Conservation (phyloP, 768 basidiomycete genomes). For the Rhizopogon roseolus region DNA sequence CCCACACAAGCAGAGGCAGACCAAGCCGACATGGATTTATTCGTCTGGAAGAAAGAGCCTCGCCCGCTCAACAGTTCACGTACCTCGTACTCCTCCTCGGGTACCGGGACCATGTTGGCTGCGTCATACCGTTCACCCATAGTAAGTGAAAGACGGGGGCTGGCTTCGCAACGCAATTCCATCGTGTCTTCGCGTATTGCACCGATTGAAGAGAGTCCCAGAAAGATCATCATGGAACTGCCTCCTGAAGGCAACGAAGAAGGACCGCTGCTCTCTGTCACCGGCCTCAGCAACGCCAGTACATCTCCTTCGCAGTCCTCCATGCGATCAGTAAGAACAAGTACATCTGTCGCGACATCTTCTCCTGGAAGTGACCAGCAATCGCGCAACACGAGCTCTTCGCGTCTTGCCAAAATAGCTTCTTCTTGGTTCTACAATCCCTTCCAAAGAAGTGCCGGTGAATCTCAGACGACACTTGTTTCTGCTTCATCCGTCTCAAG, state of each 20-base stretch:
- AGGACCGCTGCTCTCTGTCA: conserved; percentile 26
- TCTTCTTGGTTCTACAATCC: conserved; percentile 79
- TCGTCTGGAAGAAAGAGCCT: conserved; percentile 43
- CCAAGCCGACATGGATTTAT: conserved; percentile 69
- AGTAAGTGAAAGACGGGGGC: conserved; percentile 34
- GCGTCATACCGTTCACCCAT: conserved; percentile 30
- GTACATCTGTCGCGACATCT: conserved; percentile 45
- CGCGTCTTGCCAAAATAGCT: conserved; percentile 53
- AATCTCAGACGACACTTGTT: conserved; percentile 56
- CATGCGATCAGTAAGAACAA: conserved; percentile 45
- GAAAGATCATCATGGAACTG: conserved; percentile 42
- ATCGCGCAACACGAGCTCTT: conserved; percentile 23
- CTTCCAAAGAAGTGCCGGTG: conserved; percentile 59
- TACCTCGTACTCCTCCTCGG: conserved; percentile 37
- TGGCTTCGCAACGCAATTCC: conserved; percentile 44
- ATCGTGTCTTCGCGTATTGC: conserved; percentile 42
- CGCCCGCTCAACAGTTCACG: conserved; percentile 26
- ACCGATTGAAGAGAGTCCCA: conserved; percentile 72
- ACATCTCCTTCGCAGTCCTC: conserved; percentile 70
- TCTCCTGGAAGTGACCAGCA: conserved; percentile 9
- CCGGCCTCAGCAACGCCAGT: conserved; percentile 51
- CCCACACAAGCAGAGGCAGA: conserved; percentile 57
- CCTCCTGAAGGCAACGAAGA: conserved; percentile 37
- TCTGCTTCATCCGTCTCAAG: conserved; percentile 41
- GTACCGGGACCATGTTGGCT: conserved; percentile 30